Percentiles rank a stretch among this genome's conserved stretches.
Conservation (phyloP, 495 filamentous ascomycete species). For the Arthonia radiata region DNA sequence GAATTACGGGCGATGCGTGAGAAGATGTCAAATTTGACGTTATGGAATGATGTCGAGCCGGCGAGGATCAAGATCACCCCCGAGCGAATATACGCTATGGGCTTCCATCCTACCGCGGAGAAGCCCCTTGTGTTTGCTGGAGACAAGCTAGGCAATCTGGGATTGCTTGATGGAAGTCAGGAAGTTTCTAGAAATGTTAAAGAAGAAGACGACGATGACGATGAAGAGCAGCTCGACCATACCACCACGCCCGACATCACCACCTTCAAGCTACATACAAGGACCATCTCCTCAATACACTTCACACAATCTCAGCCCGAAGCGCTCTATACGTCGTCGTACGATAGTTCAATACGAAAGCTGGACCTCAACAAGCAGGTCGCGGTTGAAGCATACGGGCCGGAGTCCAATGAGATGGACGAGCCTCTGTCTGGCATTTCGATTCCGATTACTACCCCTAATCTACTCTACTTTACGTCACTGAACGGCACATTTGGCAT, state of each 20-base stretch:
- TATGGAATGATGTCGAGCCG: constrained; percentile 65
- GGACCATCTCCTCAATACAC: constrained; percentile 66
- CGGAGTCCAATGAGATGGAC: constrained; percentile 38
- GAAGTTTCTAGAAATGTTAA: too few species aligned
- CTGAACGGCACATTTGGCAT: constrained; percentile 56
- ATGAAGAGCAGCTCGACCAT: constrained; percentile 37
- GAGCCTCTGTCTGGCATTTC: constrained; percentile 62
- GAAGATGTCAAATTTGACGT: constrained; percentile 50
- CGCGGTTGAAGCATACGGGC: constrained; percentile 56
- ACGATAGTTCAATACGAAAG: constrained; percentile 78
- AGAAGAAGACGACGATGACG: constrained; percentile 25
- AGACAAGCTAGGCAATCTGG: constrained; percentile 83
- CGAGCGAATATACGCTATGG: constrained; percentile 67
- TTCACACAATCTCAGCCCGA: constrained; percentile 46
- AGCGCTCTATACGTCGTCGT: constrained; percentile 60
- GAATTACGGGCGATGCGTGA: constrained; percentile 50
- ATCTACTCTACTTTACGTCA: constrained; percentile 69
- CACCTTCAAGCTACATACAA: constrained; percentile 67
- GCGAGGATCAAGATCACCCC: constrained; percentile 80
- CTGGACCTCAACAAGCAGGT: constrained; percentile 60
- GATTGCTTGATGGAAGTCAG: constrained; percentile 80
- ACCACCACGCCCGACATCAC: constrained; percentile 50
- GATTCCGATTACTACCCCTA: constrained; percentile 39
- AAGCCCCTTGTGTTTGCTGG: constrained; percentile 88
- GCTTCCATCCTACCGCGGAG: constrained; percentile 63